These are phyloP conservation scores for Cryphonectria carpinicola DNA, from an alignment of 2,329 filamentous ascomycete genomes.

Conservation along the genomic window DNA sequence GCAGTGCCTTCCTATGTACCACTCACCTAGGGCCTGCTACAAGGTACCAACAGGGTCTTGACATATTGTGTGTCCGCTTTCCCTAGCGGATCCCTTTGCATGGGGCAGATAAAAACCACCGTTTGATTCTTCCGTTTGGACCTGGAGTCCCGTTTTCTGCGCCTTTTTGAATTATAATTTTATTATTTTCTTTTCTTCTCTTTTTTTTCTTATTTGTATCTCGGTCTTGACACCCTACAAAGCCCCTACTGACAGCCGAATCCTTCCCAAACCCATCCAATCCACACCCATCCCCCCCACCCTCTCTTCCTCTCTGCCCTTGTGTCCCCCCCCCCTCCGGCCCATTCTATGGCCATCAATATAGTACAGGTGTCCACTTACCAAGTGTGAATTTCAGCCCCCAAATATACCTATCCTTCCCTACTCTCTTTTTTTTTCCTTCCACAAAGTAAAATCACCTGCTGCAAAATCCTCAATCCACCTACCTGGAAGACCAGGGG, in stretches of 20 bases:
- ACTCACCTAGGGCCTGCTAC: not conserved
- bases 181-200: not conserved
- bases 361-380: not conserved
- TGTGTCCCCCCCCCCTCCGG: not conserved
- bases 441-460: not conserved
- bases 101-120: not conserved
- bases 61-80: not conserved
- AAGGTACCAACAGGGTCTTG: not conserved
- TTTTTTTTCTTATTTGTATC: not conserved
- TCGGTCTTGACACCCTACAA: not conserved
- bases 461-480: not conserved
- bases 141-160: not conserved
- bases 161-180: not conserved
- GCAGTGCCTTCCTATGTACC: not conserved
- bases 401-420: not conserved
- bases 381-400: not conserved
- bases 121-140: not conserved
- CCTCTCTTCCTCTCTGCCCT: no score
- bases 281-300: not conserved
- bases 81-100: no score
- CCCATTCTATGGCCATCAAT: not conserved
- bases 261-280: not conserved
- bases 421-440: not conserved
- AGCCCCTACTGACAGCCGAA: not conserved
- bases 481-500: not conserved